Base-by-base conservation (phyloP, 192 early-diverging fungal genomes). In the Backusella mclennaniae region DNA sequence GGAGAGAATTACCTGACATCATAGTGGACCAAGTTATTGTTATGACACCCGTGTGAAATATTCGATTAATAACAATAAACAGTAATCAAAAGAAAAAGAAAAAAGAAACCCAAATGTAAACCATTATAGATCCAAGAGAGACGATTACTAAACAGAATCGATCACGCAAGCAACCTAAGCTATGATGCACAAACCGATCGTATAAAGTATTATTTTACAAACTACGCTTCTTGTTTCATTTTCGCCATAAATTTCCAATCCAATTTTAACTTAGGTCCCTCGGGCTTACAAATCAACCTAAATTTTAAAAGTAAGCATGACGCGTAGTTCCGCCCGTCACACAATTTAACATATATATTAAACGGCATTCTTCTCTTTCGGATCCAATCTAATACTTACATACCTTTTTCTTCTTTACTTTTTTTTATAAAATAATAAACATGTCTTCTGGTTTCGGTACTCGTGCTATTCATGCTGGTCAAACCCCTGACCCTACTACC, bases 401-500 rank as follows among this genome's bases (percentile, higher is more conserved):
- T 46, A 42, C 46, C 46, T 49, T n/a, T 49, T 49, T 69, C 5
- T 71, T 69, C 19, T 71, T 12, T 15, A 0, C 23, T 26, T 14
- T 36, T 71, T n/a, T 71, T 15, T 70, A 35, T 2, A 29, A 1
- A 19, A 69, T 49, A 35, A 74, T 73, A 53, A 52, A 53, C 19
- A 63, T 59, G 67, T 26, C 77, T 69, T 19, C 66, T 71, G 89
- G 92, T 19, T 98, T 99, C 76, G 96, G 91, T 71, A 99, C 98
- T 12, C 90, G 92, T 69, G 98, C 98, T 35, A 92, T 99, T 69
- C 98, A 99, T 76, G 95, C 95, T 42, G 98, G 95, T 6, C 92
- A 96, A 72, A 85, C 92, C 70, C 93, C 95, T 46, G 97, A 99
- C 78, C 91, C 94, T 29, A 80, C 90, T 73, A 98, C 96, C 17